Percentiles rank a stretch among this genome's conserved stretches.
Evolutionary conservation across 2,329 filamentous ascomycete genomes (phyloP).

Genomic region (Pestalotiopsis sp.): DNA sequence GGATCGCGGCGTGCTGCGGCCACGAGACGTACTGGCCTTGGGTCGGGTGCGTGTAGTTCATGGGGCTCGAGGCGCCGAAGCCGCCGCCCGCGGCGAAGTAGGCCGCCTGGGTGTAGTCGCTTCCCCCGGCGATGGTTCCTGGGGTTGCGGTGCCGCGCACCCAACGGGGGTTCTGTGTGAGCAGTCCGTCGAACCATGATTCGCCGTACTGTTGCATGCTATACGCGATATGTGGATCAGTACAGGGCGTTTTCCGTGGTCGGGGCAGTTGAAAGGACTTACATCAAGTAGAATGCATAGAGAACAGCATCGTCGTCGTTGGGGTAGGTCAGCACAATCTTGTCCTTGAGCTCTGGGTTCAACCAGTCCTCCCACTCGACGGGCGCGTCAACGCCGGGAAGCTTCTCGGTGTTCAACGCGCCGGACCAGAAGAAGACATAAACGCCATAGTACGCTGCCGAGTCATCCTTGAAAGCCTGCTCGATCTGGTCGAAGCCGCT

Average conservation of each 20-base stretch:
- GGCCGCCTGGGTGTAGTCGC: conserved; percentile 33
- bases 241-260: neutral
- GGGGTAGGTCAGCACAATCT: conserved; percentile 57
- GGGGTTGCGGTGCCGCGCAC: conserved; percentile 54
- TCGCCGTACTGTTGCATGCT: conserved; percentile 44
- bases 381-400: conserved; percentile 34
- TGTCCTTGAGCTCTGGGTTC: conserved; percentile 54
- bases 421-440: conserved; percentile 41
- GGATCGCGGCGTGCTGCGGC: conserved; percentile 51
- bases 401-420: conserved; percentile 39
- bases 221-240: neutral
- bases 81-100: conserved; percentile 33
- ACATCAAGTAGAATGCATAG: conserved; percentile 53
- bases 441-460: conserved; percentile 46
- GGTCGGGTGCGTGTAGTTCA: conserved; percentile 34
- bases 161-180: conserved; percentile 54
- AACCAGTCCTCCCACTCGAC: conserved; percentile 46
- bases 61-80: conserved; percentile 20
- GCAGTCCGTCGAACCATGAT: conserved; percentile 49
- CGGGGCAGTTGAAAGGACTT: conserved; percentile 21
- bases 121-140: conserved; percentile 31
- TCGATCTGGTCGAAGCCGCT: conserved; percentile 46
- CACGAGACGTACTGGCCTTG: conserved; percentile 48
- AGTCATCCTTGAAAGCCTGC: conserved; percentile 42
- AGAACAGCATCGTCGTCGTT: conserved; percentile 61